Evolutionary conservation across 148 eudicot genomes (phyloP).

Genomic region (Chenopodium quinoa): DNA sequence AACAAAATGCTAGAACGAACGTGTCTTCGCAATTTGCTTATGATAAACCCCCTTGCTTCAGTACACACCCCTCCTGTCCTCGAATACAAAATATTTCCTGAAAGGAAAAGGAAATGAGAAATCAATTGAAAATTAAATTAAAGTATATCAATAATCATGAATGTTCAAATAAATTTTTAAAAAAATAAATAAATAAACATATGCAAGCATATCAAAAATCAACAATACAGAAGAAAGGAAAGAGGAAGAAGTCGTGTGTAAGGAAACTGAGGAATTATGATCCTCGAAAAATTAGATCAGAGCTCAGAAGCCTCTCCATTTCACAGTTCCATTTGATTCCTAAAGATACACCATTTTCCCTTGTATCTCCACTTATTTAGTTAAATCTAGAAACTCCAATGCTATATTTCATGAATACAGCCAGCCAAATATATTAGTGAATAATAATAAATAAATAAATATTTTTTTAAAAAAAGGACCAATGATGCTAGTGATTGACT

Average conservation of each 20-base stretch:
- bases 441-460: too few species aligned
- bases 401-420: background rate
- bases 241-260: background rate
- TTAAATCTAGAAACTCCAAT: background rate
- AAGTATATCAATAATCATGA: background rate
- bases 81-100: slow-evolving; percentile 13
- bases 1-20: slow-evolving; percentile 4
- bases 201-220: too few species aligned
- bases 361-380: background rate
- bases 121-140: too few species aligned
- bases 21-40: background rate
- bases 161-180: too few species aligned
- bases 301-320: background rate
- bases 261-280: background rate
- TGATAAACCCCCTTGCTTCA: background rate
- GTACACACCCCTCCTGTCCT: background rate
- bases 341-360: background rate
- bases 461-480: background rate
- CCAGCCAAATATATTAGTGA: background rate
- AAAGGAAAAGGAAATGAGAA: background rate
- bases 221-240: background rate
- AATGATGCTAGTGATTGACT: background rate
- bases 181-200: too few species aligned
- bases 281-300: background rate
- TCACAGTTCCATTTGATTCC: background rate